Evolutionary conservation across 202 grass and related monocot genomes (phyloP).

Genomic region (Bolboschoenoplectus hybrid): DNA sequence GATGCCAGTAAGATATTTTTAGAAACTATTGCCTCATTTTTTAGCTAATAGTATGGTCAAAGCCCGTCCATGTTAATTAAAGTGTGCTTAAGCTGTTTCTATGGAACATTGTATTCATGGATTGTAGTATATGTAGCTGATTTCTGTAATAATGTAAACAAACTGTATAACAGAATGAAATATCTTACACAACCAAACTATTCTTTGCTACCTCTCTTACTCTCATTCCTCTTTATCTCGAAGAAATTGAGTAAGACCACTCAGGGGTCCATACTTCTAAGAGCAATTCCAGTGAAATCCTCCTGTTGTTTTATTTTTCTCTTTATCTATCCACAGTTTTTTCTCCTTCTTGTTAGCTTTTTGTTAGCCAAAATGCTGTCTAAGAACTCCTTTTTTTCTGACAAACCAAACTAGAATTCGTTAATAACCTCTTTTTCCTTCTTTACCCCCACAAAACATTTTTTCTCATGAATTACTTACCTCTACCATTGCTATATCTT

Average conservation of each 20-base stretch:
- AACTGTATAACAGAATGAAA: not conserved
- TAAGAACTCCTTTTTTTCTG: not conserved
- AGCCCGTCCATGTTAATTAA: not conserved
- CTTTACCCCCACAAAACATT: not conserved
- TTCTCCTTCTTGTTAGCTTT: too few species aligned
- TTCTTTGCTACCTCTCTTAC: not conserved
- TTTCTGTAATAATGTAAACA: not conserved
- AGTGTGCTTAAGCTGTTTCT: not conserved
- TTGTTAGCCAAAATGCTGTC: not conserved
- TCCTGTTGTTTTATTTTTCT: too few species aligned
- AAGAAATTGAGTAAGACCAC: not conserved
- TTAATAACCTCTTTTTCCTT: not conserved
- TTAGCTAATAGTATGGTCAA: not conserved
- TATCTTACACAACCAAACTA: not conserved
- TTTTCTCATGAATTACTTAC: not conserved
- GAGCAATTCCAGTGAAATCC: too few species aligned
- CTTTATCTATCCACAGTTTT: too few species aligned
- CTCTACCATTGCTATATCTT: not conserved
- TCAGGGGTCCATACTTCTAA: not conserved
- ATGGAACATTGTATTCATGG: not conserved
- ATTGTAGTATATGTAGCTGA: not conserved
- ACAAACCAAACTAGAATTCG: not conserved
- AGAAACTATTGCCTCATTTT: not conserved
- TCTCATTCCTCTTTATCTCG: not conserved
- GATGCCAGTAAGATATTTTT: constrained; percentile 71